phyloP scores from a whole-genome alignment of 345 rosid genomes.

The Corchorus olitorius region DNA sequence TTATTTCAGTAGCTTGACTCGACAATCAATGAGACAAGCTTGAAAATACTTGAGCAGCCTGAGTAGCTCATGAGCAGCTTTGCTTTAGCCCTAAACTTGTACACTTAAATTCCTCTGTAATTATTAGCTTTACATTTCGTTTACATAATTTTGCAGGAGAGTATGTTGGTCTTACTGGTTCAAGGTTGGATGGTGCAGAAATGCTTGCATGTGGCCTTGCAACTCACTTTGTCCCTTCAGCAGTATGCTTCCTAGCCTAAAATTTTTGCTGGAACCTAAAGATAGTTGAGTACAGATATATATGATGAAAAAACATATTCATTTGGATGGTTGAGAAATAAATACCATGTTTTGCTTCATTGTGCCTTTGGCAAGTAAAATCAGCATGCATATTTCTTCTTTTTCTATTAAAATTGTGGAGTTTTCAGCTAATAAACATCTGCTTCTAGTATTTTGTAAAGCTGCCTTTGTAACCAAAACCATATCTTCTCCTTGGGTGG shows the following conservation, averaged over 20 bases:
- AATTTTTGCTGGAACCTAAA: conserved; percentile 3
- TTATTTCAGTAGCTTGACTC: no score
- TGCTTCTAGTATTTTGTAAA: neutral
- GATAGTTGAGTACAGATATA: conserved; percentile 10
- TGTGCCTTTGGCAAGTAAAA: neutral
- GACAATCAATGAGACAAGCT: no score
- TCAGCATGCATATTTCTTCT: neutral
- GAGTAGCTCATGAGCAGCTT: no score
- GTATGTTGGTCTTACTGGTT: conserved; percentile 76
- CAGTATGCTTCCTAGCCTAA: conserved; percentile 40
- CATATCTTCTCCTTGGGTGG: neutral
- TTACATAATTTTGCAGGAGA: conserved; percentile 49
- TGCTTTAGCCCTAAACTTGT: neutral
- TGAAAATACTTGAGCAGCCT: no score
- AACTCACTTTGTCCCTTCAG: conserved; percentile 76
- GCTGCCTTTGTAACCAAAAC: neutral
- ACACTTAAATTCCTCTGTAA: neutral
- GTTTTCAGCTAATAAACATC: neutral
- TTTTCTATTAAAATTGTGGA: neutral
- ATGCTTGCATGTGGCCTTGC: conserved; percentile 91
- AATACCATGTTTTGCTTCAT: neutral
- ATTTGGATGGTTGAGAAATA: conserved; percentile 18
- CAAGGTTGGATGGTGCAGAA: conserved; percentile 82
- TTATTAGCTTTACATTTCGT: neutral
- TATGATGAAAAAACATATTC: conserved; percentile 1